Conservation (phyloP, 169 alveolate species). For the Babesia sp. region DNA sequence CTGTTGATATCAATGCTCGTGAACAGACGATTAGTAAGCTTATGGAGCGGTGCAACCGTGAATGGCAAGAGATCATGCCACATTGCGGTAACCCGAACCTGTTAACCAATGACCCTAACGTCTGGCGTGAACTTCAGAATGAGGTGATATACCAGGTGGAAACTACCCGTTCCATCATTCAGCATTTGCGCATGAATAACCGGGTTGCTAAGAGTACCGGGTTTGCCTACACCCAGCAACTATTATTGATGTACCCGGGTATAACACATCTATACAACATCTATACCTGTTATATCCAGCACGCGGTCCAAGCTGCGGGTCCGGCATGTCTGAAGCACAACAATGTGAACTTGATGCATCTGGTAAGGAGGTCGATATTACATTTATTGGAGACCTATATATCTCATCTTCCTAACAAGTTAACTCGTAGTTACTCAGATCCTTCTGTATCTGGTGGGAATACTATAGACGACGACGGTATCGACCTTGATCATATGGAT, state of each 20-base stretch:
- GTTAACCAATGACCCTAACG: conserved; percentile 31
- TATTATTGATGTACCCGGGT: conserved; percentile 29
- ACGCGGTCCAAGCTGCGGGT: conserved; percentile 48
- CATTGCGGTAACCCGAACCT: conserved; percentile 8
- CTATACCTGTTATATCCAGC: conserved; percentile 50
- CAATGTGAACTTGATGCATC: conserved; percentile 80
- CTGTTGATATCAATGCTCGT: conserved; percentile 14
- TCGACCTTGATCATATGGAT: conserved; percentile 2
- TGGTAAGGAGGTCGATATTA: conserved; percentile 71
- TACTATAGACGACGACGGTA: neutral
- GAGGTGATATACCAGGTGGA: conserved; percentile 27
- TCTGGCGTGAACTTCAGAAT: conserved; percentile 35
- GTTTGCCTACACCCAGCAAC: conserved; percentile 57
- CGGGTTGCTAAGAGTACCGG: conserved; percentile 66
- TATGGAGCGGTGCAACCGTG: conserved; percentile 53
- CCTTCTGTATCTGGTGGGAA: neutral
- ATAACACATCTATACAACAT: conserved; percentile 47
- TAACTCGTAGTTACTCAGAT: conserved; percentile 14
- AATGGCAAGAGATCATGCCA: conserved; percentile 37
- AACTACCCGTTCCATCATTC: conserved; percentile 41
- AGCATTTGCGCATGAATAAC: conserved; percentile 53
- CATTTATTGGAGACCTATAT: conserved; percentile 77
- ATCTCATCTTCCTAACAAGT: conserved; percentile 39
- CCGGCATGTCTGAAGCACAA: conserved; percentile 39
- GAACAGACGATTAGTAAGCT: conserved; percentile 12